A percentile compares a stretch with the other conserved stretches of the same genome.
Conservation (phyloP, 2,329 filamentous ascomycete genomes). For the Phaeosphaeriaceae sp. region DNA sequence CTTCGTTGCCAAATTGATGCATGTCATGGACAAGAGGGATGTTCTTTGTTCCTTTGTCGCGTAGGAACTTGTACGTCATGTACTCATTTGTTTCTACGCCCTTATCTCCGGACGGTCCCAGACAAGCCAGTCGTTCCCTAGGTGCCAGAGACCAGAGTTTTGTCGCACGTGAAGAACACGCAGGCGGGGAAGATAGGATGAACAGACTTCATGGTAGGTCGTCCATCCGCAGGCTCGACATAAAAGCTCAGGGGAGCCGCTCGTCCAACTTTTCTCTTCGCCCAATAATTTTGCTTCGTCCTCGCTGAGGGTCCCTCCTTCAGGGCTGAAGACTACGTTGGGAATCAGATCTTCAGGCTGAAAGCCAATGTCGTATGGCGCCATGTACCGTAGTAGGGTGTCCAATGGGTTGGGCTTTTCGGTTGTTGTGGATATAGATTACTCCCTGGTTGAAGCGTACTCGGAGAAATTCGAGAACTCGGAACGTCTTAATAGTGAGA, state of each 20-base stretch:
- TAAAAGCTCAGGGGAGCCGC: neutral
- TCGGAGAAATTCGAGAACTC: neutral
- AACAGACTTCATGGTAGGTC: slow-evolving; percentile 3
- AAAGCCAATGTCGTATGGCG: slow-evolving; percentile 1
- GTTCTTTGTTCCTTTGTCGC: slow-evolving; percentile 1
- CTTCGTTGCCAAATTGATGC: slow-evolving; percentile 1
- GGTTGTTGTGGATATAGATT: neutral
- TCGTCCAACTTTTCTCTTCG: neutral
- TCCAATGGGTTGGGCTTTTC: neutral
- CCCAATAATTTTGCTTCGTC: neutral
- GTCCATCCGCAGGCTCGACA: slow-evolving; percentile 15
- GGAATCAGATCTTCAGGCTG: slow-evolving; percentile 3
- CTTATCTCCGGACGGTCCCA: slow-evolving; percentile 10
- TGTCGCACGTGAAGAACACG: slow-evolving; percentile 2
- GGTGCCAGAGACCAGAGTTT: slow-evolving; percentile 4
- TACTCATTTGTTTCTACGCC: slow-evolving; percentile 8
- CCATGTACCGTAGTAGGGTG: neutral
- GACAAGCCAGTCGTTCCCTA: slow-evolving; percentile 11
- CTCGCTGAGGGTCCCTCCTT: neutral
- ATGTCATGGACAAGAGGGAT: slow-evolving; percentile 13
- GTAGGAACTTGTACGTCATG: slow-evolving; percentile 9
- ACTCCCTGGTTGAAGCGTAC: neutral
- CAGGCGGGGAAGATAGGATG: slow-evolving; percentile 8
- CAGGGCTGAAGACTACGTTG: neutral
- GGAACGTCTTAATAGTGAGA: neutral